phyloP scores from a whole-genome alignment of 495 filamentous ascomycete species.

The Penicillium subrubescens region DNA sequence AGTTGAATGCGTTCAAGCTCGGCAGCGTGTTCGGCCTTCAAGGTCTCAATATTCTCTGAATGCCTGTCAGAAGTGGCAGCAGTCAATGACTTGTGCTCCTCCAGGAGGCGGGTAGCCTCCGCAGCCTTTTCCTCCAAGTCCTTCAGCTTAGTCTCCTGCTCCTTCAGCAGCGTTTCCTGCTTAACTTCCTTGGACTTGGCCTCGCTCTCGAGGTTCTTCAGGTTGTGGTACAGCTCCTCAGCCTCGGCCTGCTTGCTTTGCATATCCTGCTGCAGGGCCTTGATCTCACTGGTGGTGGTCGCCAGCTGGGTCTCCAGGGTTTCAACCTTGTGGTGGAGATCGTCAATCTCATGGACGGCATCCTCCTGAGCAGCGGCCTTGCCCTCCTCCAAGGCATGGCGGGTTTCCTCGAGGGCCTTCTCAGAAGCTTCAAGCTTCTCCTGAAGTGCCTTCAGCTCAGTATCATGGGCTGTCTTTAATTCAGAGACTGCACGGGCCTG shows the following conservation, averaged over 20 bases:
- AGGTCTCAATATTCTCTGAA: conserved; percentile 31
- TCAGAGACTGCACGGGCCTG: conserved; percentile 36
- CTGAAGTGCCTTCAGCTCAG: conserved; percentile 36
- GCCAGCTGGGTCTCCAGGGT: conserved; percentile 43
- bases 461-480: conserved; percentile 41
- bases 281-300: conserved; percentile 41
- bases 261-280: conserved; percentile 44
- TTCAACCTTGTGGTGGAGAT: conserved; percentile 43
- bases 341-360: conserved; percentile 45
- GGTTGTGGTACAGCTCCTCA: conserved; percentile 38
- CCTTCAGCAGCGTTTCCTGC: conserved; percentile 32
- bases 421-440: conserved; percentile 39
- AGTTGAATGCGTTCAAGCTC: conserved; percentile 35
- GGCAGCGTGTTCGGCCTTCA: conserved; percentile 33
- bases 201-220: conserved; percentile 38
- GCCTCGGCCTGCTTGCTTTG: conserved; percentile 43
- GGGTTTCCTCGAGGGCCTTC: conserved; percentile 35
- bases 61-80: conserved; percentile 34
- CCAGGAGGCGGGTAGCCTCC: conserved; percentile 36
- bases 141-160: conserved; percentile 37
- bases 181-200: conserved; percentile 40
- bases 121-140: conserved; percentile 39
- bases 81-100: conserved; percentile 35
- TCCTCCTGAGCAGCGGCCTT: conserved; percentile 37
- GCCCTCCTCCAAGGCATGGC: conserved; percentile 41